phyloP scores from a whole-genome alignment of 352 stramenopile species.

The Phytophthora sojae region DNA sequence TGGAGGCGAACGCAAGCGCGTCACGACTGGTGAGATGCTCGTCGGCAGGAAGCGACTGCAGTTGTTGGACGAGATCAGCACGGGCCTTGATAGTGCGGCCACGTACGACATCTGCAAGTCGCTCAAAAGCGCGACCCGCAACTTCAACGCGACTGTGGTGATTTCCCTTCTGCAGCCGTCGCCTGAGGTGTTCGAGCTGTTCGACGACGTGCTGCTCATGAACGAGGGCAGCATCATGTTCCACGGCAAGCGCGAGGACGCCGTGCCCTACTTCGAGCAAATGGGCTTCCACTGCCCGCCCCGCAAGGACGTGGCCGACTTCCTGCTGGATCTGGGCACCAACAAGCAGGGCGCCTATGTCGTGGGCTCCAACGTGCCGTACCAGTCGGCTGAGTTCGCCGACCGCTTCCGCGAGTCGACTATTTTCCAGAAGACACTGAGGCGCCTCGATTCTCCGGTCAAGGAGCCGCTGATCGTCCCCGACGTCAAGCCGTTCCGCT shows the following conservation, averaged over 20 bases:
- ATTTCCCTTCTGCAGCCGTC: slow-evolving; percentile 56
- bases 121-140: slow-evolving; percentile 56
- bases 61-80: slow-evolving; percentile 86
- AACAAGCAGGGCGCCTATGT: slow-evolving; percentile 31
- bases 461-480: slow-evolving; percentile 35
- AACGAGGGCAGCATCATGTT: slow-evolving; percentile 64
- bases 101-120: slow-evolving; percentile 87
- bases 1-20: slow-evolving; percentile 55
- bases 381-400: slow-evolving; percentile 51
- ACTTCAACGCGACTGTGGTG: slow-evolving; percentile 59
- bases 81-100: slow-evolving; percentile 50
- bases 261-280: slow-evolving; percentile 55
- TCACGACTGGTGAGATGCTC: slow-evolving; percentile 76
- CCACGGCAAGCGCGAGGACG: slow-evolving; percentile 52
- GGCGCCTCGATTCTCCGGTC: slow-evolving; percentile 38
- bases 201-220: slow-evolving; percentile 65
- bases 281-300: slow-evolving; percentile 56
- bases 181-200: slow-evolving; percentile 63
- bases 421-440: slow-evolving; percentile 58
- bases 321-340: slow-evolving; percentile 28
- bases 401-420: slow-evolving; percentile 50
- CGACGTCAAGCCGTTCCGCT: slow-evolving; percentile 47
- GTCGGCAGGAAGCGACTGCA: slow-evolving; percentile 75
- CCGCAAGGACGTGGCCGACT: slow-evolving; percentile 11
- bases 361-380: slow-evolving; percentile 22